Evolutionary conservation across 192 early-diverging fungal genomes (phyloP), one percentile per base, ranked within the genome.

Genomic region (Coemansia sp.): DNA sequence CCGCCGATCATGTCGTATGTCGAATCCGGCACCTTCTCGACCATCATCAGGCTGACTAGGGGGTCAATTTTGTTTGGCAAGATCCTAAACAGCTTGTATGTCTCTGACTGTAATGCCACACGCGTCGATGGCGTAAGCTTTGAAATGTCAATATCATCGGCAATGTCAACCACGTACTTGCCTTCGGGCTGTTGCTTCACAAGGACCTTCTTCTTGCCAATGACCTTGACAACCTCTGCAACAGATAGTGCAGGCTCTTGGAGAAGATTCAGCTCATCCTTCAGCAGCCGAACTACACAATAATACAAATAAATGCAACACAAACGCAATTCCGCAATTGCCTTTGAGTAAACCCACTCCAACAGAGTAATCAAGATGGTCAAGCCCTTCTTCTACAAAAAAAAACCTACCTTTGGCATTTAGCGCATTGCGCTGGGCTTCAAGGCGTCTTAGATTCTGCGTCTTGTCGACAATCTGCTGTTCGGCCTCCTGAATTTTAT

Each of bases 41-140:
- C 95, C 97, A 98, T 99, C 97, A 99, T 99, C 55, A 99, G 86
- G n/a, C 90, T 93, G 21, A 99, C 97, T 44, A 99, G 86, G n/a
- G 97, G 97, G 74, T 99, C 97, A 54, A 99, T 89, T 69, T 98
- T 95, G 83, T 96, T 98, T 47, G 96, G 95, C 48, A 99, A 71
- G 24, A 99, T 88, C 83, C 95, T 95, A 84, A 94, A 88, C 50
- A 99, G 87, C 74, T 91, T 88, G 69, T 95, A 95, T 24, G 92
- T 89, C 74, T 99, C 97, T 56, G 87, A 86, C 53, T 93, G 90
- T 49, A 99, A 84, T 18, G 95, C 95, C 41, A 99, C 93, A 50
- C 97, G 90, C 54, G 93, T 85, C 28, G 94, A 94, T 23, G 95
- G 90, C 31, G 92, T 97, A 31, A 99, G 88, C 76, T 88, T 85